These are phyloP conservation scores for Ottelia alismoides DNA, from an alignment of 106 monocot species.

Conservation along the genomic window DNA sequence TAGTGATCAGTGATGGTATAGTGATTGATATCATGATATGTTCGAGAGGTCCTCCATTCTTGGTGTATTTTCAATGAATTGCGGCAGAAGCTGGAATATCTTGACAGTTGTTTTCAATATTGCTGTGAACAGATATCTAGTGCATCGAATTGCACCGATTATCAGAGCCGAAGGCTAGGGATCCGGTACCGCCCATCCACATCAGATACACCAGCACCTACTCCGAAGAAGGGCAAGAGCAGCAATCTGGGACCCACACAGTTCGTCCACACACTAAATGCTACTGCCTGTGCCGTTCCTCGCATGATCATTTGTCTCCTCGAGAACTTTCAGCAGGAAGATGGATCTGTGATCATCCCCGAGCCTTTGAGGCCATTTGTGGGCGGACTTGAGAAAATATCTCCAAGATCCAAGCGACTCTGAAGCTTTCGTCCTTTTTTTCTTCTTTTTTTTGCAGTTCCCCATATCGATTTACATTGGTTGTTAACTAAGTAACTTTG, in stretches of 20 bases:
- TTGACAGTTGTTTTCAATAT: too few species aligned
- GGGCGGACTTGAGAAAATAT: constrained; percentile 53
- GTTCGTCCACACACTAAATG: constrained; percentile 93
- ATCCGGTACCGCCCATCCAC: constrained; percentile 69
- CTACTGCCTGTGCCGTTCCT: constrained; percentile 95
- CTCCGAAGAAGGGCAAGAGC: constrained; percentile 53
- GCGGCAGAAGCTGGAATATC: too few species aligned
- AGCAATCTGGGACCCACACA: constrained; percentile 23
- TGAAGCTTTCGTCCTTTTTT: background rate
- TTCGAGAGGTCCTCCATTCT: too few species aligned
- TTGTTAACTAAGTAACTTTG: background rate
- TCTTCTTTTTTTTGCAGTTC: background rate
- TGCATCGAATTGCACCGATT: constrained; percentile 96
- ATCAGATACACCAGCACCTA: constrained; percentile 12
- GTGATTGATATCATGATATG: too few species aligned
- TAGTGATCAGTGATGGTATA: too few species aligned
- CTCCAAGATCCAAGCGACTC: constrained; percentile 27
- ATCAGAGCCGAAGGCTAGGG: constrained; percentile 83
- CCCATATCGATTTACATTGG: too few species aligned
- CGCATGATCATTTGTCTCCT: constrained; percentile 82
- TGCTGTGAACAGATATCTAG: constrained; percentile 65
- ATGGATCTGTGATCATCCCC: constrained; percentile 73
- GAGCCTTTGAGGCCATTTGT: constrained; percentile 68
- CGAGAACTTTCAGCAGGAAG: constrained; percentile 92
- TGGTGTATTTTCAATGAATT: too few species aligned